Base-by-base conservation (phyloP, 2,329 filamentous ascomycete genomes). In the Penicillium sp. region DNA sequence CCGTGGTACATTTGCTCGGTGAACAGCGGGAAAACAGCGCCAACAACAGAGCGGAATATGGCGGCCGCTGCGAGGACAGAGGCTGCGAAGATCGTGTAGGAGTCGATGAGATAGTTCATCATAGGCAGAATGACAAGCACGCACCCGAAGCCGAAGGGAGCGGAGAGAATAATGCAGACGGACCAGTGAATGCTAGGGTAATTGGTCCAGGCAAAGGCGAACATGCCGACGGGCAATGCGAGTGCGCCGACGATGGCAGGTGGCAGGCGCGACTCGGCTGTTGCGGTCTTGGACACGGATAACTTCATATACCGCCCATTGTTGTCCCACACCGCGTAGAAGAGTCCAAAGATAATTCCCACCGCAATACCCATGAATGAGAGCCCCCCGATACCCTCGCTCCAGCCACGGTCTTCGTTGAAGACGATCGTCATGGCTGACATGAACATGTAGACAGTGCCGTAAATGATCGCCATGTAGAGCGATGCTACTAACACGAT, bases 191-290 rank as follows among this genome's bases (percentile, higher is more conserved):
- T 40, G 4, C 20, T 21, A 3, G 11, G 21, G 11, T 25, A 21
- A 7, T 54, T 47, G 39, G 47, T 56, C 55, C 55, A 58, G 9
- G 54, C 57, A 11, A 60, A 50, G 81, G 23, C 77, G 57, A 29
- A 82, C 69, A 39, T 76, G 70, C 4, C 78, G 73, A 59, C 29
- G 3, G 55, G 48, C 23, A 48, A 53, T 30, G 86, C 65, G 0
- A 84, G 84, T 0, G 84, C 83, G 1, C 82, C 86, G 13, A 87
- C 53, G 56, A 78, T 83, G 4, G 84, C 85, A 3, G 88, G 73
- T 0, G 85, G 84, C 0, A 90, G 70, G 1, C 86, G 77, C 2
- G 39, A 32, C 20, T 46, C 43, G 2, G 43, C 20, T 3, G 39
- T 34, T 6, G 35, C 16, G 16, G 10, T 17, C 20, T 29, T 33